Conservation (phyloP, 148 eudicot genomes). For the Spergularia bocconei region DNA sequence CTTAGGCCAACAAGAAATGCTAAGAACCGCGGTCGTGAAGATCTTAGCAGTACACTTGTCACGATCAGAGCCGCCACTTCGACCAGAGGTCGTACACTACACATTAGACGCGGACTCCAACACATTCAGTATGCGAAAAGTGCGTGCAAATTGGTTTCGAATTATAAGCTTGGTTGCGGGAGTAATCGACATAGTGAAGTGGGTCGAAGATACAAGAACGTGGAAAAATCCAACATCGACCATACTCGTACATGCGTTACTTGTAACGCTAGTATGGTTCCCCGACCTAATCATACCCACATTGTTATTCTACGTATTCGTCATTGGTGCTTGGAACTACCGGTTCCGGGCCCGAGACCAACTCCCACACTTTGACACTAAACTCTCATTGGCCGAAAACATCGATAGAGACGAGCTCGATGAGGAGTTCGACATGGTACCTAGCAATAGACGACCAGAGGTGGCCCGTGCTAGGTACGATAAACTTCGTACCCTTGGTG, state of each 20-base stretch:
- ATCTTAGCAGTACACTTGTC: constrained; percentile 60
- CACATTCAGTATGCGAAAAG: constrained; percentile 84
- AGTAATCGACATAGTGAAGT: constrained; percentile 56
- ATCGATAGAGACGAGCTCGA: constrained; percentile 82
- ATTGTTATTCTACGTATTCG: constrained; percentile 73
- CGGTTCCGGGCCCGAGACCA: constrained; percentile 49
- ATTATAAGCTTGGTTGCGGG: constrained; percentile 69
- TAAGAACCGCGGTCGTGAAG: constrained; percentile 52
- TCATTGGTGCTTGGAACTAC: constrained; percentile 76
- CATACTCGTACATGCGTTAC: constrained; percentile 71
- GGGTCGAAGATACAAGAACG: constrained; percentile 82
- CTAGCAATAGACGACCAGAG: constrained; percentile 53
- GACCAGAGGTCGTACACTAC: constrained; percentile 64
- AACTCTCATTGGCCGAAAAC: constrained; percentile 64
- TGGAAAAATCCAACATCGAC: constrained; percentile 95
- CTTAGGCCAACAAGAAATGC: constrained; percentile 67
- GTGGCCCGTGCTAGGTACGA: constrained; percentile 71
- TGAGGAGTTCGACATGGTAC: constrained; percentile 79
- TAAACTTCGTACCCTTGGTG: constrained; percentile 67
- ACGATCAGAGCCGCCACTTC: constrained; percentile 83
- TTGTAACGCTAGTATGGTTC: constrained; percentile 88
- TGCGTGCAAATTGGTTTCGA: constrained; percentile 75
- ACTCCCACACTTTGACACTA: constrained; percentile 80
- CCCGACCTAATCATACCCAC: constrained; percentile 89
- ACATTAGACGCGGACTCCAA: constrained; percentile 74